These are phyloP conservation scores for Malus hybrid DNA, from an alignment of 331 rosid species.

Conservation along the genomic window DNA sequence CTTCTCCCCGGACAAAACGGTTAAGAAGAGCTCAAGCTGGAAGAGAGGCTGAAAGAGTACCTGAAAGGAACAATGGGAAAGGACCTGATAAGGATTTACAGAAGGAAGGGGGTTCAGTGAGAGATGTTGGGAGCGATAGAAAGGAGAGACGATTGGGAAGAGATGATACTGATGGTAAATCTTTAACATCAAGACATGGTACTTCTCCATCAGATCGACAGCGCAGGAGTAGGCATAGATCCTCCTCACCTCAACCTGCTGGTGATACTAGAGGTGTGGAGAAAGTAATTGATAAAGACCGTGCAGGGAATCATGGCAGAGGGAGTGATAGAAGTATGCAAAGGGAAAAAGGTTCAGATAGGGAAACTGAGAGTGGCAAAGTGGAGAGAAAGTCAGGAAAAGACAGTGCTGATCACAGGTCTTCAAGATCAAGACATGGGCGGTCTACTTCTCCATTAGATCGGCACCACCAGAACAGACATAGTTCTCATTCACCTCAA, in stretches of 20 bases:
- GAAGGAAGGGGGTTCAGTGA: constrained; percentile 45
- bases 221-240: constrained; percentile 50
- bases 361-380: constrained; percentile 35
- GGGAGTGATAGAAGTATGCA: constrained; percentile 5
- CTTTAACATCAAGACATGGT: neutral
- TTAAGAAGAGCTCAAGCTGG: constrained; percentile 38
- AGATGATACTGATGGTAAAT: constrained; percentile 2
- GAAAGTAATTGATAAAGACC: constrained; percentile 2
- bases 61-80: constrained; percentile 22
- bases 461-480: constrained; percentile 41
- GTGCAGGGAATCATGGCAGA: constrained; percentile 14
- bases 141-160: constrained; percentile 45
- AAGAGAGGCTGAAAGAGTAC: constrained; percentile 17
- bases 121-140: constrained; percentile 33
- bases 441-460: constrained; percentile 42
- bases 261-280: constrained; percentile 44
- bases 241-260: constrained; percentile 47
- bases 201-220: constrained; percentile 39
- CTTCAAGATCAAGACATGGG: constrained; percentile 62
- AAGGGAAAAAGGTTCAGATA: constrained; percentile 42
- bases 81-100: constrained; percentile 12
- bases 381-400: constrained; percentile 47
- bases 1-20: constrained; percentile 69
- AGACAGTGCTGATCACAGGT: constrained; percentile 32
- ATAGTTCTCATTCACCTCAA: constrained; percentile 56